These are phyloP conservation scores for Yarrowia bubula DNA, from an alignment of 805 yeast species.

Conservation along the genomic window DNA sequence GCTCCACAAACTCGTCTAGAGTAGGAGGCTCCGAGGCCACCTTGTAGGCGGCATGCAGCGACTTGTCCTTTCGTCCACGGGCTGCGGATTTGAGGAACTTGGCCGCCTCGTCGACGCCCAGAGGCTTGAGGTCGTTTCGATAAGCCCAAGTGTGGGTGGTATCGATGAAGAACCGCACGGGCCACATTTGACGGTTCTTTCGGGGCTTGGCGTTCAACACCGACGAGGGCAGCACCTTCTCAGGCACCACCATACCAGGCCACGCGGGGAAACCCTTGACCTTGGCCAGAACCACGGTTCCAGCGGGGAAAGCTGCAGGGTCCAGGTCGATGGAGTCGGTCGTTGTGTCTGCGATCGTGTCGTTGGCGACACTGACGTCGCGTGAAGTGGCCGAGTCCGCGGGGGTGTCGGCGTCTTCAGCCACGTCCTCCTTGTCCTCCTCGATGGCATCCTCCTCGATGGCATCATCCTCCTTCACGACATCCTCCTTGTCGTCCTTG, in stretches of 20 bases:
- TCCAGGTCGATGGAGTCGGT: neutral
- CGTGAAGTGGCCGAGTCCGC: neutral
- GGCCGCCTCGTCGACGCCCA: conserved; percentile 47
- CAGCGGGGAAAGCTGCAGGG: conserved; percentile 43
- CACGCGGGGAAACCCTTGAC: conserved; percentile 86
- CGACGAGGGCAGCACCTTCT: conserved; percentile 32
- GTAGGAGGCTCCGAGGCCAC: conserved; percentile 54
- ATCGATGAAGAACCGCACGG: conserved; percentile 68
- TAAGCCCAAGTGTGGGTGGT: conserved; percentile 71
- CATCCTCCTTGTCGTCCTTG: neutral
- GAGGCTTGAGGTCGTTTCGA: conserved; percentile 49
- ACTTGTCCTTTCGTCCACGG: conserved; percentile 45
- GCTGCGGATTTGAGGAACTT: conserved; percentile 38
- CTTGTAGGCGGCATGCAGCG: conserved; percentile 51
- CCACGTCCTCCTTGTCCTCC: neutral
- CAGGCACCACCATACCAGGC: conserved; percentile 68
- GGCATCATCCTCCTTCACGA: neutral
- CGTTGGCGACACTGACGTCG: neutral
- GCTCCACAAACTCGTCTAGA: conserved; percentile 48
- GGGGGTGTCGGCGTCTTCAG: neutral
- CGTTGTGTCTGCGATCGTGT: neutral
- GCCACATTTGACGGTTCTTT: conserved; percentile 49
- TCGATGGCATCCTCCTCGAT: neutral
- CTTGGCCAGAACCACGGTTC: conserved; percentile 67
- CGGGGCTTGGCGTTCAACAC: conserved; percentile 39